Evolutionary conservation across 1,284 basidiomycete genomes (phyloP), one percentile per base, ranked within the genome.

Genomic region (Melampsora occidentalis): DNA sequence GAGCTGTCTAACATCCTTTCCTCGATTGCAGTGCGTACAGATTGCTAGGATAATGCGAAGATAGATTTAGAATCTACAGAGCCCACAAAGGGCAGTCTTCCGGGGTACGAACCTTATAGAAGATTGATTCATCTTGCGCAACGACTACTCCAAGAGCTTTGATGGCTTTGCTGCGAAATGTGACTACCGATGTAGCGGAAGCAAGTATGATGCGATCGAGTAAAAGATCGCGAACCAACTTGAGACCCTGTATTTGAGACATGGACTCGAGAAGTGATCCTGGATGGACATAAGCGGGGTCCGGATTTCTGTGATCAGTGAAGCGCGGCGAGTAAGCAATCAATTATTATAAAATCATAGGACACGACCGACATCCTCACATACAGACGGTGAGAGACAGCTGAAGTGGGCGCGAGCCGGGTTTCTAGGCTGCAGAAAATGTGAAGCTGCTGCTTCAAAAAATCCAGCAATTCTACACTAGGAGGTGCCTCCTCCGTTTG

Each of bases 1-100:
- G 95, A 97, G 76, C 88, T 90, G 81, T 99, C 96, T 2, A 91
- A 85, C 22, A 99, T 86, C 81, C 96, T 91, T 28, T 88, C 89
- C 83, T 97, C 93, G 78, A 99, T 93, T 0, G 91, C 80, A 53
- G 35, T 49, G 42, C 75, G 51, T 7, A 79, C 77, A 2, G 67
- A 65, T 20, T 57, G 69, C 49, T 78, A 46, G 20, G 10, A 31
- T 25, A 59, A 14, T 59, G 9, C 1, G 16, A 59, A 10, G 16
- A 59, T 9, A 59, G 31, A 31, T 2, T 31, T 25, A 59, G 22
- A 59, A 22, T 22, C 2, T 22, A 14, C 9, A 14, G 25, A 25
- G 25, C 25, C 25, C 25, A 25, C 25, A 25, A 25, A 25, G 31
- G 20, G 57, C 57, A 25, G 22, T 25, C 2, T 25, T 20, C 28